Evolutionary conservation across 2,329 filamentous ascomycete genomes (phyloP), one percentile per base, ranked within the genome.

Genomic region (Botrytis squamosa): DNA sequence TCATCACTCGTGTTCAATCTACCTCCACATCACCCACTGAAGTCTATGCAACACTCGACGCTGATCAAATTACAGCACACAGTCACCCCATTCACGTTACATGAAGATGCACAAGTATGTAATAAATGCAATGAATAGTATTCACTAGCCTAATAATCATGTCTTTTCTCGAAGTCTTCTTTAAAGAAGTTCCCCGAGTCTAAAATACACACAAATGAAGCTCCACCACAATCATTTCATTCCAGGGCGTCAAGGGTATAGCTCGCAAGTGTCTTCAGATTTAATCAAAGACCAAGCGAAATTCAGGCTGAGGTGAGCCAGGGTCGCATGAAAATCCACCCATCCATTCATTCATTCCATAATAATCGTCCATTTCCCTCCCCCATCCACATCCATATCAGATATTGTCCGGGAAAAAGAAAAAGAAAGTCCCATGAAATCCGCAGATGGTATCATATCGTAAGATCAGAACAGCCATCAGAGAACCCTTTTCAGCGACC

Each of bases 71-170:
- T 38, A 68, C 46, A 29, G n/a, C 33, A 67, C 22, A 29, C 25
- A 52, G 12, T 25, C 22, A 67, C 38, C 12, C 20, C n/a, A 46
- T 44, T 55, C 46, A 22, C 22, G 16, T 67, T 46, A 14, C 12
- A 42, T 14, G 7, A 16, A 55, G 29, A 12, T 57, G 20, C 64
- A 57, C 36, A 57, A 20, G n/a, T 42, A 57, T 36, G 20, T 38
- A 42, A 36, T 57, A 42, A 57, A 68, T 68, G 66, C 66, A 57
- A 68, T 57, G 49, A 40, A 68, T 68, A 57, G n/a, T 68, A 40
- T 57, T 57, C 66, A 20, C 66, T n/a, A 68, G 66, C 66, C 66
- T 57, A 68, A 68, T 55, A 29, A 57, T 68, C 65, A 42, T 68
- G n/a, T 40, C 49, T 68, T 22, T 57, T 9, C 46, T 68, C 46